Evolutionary conservation across 2,329 filamentous ascomycete genomes (phyloP).

Genomic region (Neonectria hederae): DNA sequence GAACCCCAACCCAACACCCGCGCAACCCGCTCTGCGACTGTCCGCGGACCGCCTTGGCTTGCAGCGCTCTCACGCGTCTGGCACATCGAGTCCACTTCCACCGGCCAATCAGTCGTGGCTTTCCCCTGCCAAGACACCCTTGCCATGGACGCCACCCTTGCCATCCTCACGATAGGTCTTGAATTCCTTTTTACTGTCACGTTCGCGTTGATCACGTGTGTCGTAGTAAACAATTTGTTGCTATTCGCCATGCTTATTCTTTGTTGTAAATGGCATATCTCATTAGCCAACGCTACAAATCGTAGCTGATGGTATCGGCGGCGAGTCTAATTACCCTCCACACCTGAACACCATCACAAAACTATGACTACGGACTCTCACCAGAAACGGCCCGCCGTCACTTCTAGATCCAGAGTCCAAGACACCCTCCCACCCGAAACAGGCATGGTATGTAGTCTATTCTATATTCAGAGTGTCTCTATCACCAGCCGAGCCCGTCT

Average conservation of each 20-base stretch:
- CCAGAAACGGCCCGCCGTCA: background rate
- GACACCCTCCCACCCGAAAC: background rate
- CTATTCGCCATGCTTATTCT: background rate
- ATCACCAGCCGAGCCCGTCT: background rate
- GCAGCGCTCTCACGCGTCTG: too few relatives aligned
- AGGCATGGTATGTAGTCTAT: background rate
- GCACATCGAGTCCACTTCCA: background rate
- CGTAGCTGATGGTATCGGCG: background rate
- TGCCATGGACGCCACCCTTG: conserved; percentile 29
- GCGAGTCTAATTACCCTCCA: background rate
- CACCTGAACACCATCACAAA: background rate
- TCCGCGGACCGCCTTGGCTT: background rate
- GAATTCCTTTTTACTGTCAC: background rate
- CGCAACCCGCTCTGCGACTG: background rate
- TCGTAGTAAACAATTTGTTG: background rate
- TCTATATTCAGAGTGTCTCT: background rate
- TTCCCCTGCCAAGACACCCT: conserved; percentile 38
- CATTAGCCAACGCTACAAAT: background rate
- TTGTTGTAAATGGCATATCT: background rate
- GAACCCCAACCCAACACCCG: background rate
- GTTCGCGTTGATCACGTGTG: conserved; percentile 2
- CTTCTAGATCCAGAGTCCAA: background rate
- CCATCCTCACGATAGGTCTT: background rate
- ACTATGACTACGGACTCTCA: background rate
- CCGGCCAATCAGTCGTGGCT: conserved; percentile 22